phyloP scores from a whole-genome alignment of 1,284 basidiomycete genomes.

The Melampsora larici-populina region DNA sequence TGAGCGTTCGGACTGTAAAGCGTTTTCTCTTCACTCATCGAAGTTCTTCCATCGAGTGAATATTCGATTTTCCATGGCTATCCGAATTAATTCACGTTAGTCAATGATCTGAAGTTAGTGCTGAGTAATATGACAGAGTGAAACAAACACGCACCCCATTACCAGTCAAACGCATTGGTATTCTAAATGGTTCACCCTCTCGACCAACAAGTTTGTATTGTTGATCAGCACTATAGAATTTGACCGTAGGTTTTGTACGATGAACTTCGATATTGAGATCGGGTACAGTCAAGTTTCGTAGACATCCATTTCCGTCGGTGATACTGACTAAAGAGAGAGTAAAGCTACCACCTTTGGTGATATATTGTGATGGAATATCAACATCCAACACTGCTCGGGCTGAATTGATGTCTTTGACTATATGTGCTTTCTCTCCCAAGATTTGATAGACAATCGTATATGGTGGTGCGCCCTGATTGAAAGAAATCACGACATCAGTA shows the following conservation, averaged over 20 bases:
- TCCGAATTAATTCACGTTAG: not conserved
- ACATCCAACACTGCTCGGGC: slow-evolving; percentile 27
- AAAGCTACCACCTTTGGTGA: slow-evolving; percentile 33
- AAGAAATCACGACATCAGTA: not conserved
- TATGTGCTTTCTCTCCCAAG: slow-evolving; percentile 31
- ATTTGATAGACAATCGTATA: slow-evolving; percentile 39
- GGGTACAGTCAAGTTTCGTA: slow-evolving; percentile 69
- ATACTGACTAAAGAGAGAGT: slow-evolving; percentile 58
- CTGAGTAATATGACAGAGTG: not conserved
- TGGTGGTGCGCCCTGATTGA: slow-evolving; percentile 38
- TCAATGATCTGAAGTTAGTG: not conserved
- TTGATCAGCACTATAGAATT: slow-evolving; percentile 68
- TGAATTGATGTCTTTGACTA: slow-evolving; percentile 23
- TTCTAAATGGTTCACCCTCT: slow-evolving; percentile 68
- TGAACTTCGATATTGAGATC: slow-evolving; percentile 86
- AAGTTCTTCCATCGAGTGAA: slow-evolving; percentile 5
- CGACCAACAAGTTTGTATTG: slow-evolving; percentile 66
- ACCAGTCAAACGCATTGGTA: slow-evolving; percentile 79
- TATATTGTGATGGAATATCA: slow-evolving; percentile 34
- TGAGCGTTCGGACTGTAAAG: slow-evolving; percentile 31
- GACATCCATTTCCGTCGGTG: slow-evolving; percentile 84
- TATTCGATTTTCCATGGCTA: slow-evolving; percentile 36
- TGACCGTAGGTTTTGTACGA: slow-evolving; percentile 77
- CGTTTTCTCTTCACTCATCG: slow-evolving; percentile 5
- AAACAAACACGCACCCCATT: slow-evolving; percentile 64